phyloP scores from a whole-genome alignment of 495 filamentous ascomycete species.

The Amphirosellinia nigrospora region DNA sequence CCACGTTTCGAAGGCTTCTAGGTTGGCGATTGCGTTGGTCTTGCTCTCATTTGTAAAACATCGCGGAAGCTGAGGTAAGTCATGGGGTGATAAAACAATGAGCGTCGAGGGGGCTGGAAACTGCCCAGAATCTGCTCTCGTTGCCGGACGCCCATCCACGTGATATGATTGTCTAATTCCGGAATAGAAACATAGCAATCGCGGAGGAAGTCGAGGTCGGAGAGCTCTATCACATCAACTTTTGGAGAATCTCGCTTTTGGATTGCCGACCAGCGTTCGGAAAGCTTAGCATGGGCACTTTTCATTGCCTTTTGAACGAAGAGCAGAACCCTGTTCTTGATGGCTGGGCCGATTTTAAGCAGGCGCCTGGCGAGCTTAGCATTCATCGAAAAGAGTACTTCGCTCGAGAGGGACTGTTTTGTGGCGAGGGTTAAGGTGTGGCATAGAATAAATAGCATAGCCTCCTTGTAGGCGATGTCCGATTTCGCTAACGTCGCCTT shows the following conservation, averaged over 20 bases:
- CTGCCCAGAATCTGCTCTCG: background rate
- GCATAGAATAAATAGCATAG: constrained; percentile 58
- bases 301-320: constrained; percentile 1
- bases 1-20: constrained; percentile 31
- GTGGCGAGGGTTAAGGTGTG: constrained; percentile 43
- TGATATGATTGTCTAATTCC: constrained; percentile 13
- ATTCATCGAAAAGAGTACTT: constrained; percentile 52
- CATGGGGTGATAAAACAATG: background rate
- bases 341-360: constrained; percentile 44
- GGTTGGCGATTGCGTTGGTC: background rate
- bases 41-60: background rate
- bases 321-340: background rate
- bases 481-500: background rate
- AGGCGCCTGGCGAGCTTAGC: constrained; percentile 57
- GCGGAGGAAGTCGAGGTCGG: background rate
- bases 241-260: constrained; percentile 7
- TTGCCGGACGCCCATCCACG: background rate
- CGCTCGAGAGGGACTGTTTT: constrained; percentile 26
- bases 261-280: constrained; percentile 1
- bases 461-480: constrained; percentile 55
- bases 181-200: constrained; percentile 18
- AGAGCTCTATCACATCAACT: background rate
- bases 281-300: constrained; percentile 1
- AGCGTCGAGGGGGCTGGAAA: constrained; percentile 13
- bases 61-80: constrained; percentile 3